phyloP scores from a whole-genome alignment of 805 yeast genomes.

The Cyberlindnera misumaiensis region DNA sequence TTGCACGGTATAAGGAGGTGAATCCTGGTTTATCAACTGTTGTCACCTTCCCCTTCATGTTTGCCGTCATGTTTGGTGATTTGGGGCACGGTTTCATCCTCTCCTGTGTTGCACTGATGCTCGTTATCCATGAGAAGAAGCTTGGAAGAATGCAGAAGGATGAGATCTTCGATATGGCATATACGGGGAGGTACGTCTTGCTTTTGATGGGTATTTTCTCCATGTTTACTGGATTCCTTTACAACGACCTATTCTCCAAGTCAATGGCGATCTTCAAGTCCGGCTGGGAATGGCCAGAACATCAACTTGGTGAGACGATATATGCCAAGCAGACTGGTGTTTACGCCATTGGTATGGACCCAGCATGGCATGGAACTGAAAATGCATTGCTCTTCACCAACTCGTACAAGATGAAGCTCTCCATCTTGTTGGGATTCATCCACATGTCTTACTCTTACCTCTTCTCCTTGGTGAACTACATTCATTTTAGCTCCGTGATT shows the following conservation, averaged over 20 bases:
- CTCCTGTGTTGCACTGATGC: conserved; percentile 59
- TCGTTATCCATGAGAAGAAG: conserved; percentile 69
- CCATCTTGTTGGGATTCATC: conserved; percentile 87
- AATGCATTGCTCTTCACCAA: conserved; percentile 85
- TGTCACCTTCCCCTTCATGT: conserved; percentile 96
- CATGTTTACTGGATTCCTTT: conserved; percentile 88
- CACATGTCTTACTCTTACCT: conserved; percentile 90
- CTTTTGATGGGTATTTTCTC: conserved; percentile 92
- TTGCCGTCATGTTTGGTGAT: conserved; percentile 99
- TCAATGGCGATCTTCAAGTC: conserved; percentile 80
- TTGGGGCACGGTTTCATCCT: conserved; percentile 90
- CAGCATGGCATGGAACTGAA: conserved; percentile 98
- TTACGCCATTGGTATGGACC: conserved; percentile 84
- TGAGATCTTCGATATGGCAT: conserved; percentile 97
- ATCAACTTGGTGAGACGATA: conserved; percentile 60
- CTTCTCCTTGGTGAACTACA: conserved; percentile 78
- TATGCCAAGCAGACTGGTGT: conserved; percentile 61
- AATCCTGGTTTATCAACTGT: conserved; percentile 94
- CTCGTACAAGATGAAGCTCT: conserved; percentile 95
- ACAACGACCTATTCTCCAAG: conserved; percentile 89
- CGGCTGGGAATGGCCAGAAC: conserved; percentile 92
- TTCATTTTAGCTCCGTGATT: conserved; percentile 59
- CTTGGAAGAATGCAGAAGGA: conserved; percentile 70
- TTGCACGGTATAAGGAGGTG: conserved; percentile 88
- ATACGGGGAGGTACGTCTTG: conserved; percentile 82